Conservation (phyloP, 768 basidiomycete genomes). For the Hemileccinum impolitum region DNA sequence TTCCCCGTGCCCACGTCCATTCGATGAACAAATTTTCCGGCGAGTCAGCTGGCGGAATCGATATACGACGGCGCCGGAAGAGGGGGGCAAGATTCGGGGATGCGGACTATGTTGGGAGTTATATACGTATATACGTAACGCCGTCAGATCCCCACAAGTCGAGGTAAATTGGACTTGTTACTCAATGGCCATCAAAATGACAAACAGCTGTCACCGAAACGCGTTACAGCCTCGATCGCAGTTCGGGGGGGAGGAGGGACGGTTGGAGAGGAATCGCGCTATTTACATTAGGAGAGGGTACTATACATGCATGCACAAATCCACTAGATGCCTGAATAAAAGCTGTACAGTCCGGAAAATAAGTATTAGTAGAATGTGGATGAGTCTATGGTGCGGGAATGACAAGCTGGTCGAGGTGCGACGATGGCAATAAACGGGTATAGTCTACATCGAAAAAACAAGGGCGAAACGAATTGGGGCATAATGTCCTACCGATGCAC, state of each 20-base stretch:
- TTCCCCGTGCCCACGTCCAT: neutral
- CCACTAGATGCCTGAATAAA: slow-evolving; percentile 36
- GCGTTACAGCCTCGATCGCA: slow-evolving; percentile 13
- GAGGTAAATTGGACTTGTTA: slow-evolving; percentile 30
- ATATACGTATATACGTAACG: slow-evolving; percentile 21
- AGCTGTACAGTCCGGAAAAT: slow-evolving; percentile 33
- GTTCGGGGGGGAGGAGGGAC: neutral
- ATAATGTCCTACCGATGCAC: slow-evolving; percentile 48
- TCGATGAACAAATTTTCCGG: slow-evolving; percentile 9
- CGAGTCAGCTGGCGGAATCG: slow-evolving; percentile 1
- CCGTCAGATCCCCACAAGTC: slow-evolving; percentile 25
- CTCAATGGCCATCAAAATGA: slow-evolving; percentile 31
- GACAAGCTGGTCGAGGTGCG: slow-evolving; percentile 18
- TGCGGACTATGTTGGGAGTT: neutral
- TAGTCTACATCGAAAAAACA: slow-evolving; percentile 25
- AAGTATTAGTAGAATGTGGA: slow-evolving; percentile 33
- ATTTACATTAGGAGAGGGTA: slow-evolving; percentile 33
- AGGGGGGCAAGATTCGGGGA: slow-evolving; percentile 14
- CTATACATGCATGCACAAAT: slow-evolving; percentile 39
- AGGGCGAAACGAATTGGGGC: neutral
- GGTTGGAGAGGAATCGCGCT: slow-evolving; percentile 12
- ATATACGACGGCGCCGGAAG: slow-evolving; percentile 10
- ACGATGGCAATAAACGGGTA: slow-evolving; percentile 36
- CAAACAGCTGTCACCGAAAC: slow-evolving; percentile 17
- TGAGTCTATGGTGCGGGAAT: slow-evolving; percentile 26